Evolutionary conservation across 352 stramenopile genomes (phyloP).

Genomic region (Phytophthora lateralis): DNA sequence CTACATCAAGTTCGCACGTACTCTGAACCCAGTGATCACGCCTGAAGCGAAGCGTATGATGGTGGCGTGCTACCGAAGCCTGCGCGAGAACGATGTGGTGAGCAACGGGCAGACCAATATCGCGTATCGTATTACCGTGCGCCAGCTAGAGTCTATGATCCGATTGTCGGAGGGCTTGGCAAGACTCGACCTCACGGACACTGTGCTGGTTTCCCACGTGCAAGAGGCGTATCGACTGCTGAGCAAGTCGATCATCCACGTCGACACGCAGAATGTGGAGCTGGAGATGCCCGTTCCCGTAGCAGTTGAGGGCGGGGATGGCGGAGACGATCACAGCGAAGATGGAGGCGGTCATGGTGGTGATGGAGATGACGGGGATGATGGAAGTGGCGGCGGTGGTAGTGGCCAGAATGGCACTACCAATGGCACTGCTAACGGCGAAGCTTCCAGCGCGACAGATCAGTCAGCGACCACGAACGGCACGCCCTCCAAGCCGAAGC

Average conservation of each 20-base stretch:
- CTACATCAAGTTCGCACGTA: conserved; percentile 94
- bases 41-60: conserved; percentile 89
- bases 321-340: conserved; percentile 48
- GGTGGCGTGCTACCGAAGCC: conserved; percentile 97
- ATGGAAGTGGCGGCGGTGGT: conserved; percentile 6
- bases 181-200: conserved; percentile 93
- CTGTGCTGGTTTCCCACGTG: conserved; percentile 92
- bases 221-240: conserved; percentile 97
- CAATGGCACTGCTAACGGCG: conserved; percentile 13
- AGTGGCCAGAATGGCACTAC: conserved; percentile 17
- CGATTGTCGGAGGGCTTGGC: conserved; percentile 96
- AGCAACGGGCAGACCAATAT: conserved; percentile 94
- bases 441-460: conserved; percentile 1
- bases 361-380: conserved; percentile 5
- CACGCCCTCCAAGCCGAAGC: conserved; percentile 32
- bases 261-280: conserved; percentile 97
- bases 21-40: conserved; percentile 59
- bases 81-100: conserved; percentile 96
- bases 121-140: conserved; percentile 98
- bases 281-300: conserved; percentile 74
- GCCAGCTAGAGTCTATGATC: conserved; percentile 99
- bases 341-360: conserved; percentile 3
- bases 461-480: conserved; percentile 13
- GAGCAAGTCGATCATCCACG: conserved; percentile 99
- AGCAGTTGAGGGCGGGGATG: conserved; percentile 49